Evolutionary conservation across 176 grass and related monocot species (phyloP), one percentile per base, ranked within the genome.

Genomic region (Sorghum bicolor): DNA sequence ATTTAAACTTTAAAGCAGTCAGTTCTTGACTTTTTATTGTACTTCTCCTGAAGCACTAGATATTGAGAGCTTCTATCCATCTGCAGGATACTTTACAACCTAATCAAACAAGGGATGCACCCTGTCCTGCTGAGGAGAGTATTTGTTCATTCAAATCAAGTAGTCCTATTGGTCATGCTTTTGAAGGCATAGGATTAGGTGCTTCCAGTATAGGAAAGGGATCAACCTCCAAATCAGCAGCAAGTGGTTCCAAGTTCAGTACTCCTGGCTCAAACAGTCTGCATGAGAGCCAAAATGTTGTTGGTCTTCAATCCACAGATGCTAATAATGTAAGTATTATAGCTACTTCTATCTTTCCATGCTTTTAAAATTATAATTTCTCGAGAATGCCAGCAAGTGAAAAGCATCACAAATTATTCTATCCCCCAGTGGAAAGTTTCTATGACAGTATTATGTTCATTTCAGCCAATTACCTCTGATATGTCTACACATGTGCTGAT

Each of bases 81-180:
- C 34, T 78, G 83, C 81, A 92, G 89, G 81, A 81, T 70, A 45
- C 11, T 78, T 71, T 57, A 55, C 78, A 85, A 36, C 38, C 75
- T 53, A 85, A 62, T 80, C 80, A 87, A 71, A 78, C 81, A 40
- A 91, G 43, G 88, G 92, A 89, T 81, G 80, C 80, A 62, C 89
- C 88, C 63, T 85, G 69, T 74, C 80, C 84, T 63, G 72, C 85
- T 64, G 96, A 98, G 90, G 96, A 98, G 89, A 95, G 96, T 82
- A 95, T 84, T 80, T 98, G 96, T 65, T 95, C 93, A 79, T 94
- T 90, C 73, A 93, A 87, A 89, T 87, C 78, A 87, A 86, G 70
- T 76, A 90, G 87, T 34, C 89, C 91, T 62, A 85, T 74, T 44
- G 82, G 61, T 66, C 83, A 76, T 84, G 89, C 69, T 72, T 85